A percentile compares a stretch with the other conserved stretches of the same genome.
Conservation (phyloP, 306 rosid genomes). For the Malus fusca region DNA sequence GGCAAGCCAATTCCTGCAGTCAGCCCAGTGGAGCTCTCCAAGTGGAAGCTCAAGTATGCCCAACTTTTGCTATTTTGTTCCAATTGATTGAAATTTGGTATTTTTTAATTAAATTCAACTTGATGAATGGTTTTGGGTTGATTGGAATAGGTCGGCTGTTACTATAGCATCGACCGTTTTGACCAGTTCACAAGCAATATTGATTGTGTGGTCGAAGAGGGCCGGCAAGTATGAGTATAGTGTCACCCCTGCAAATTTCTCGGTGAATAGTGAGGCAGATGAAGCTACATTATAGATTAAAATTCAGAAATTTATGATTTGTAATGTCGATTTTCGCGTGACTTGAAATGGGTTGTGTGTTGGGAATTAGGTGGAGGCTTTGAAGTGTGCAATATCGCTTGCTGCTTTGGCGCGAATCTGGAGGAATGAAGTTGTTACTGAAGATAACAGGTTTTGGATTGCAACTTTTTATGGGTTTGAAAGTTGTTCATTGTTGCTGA, state of each 20-base stretch:
- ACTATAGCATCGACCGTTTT: conserved; percentile 77
- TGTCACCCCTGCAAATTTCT: conserved; percentile 88
- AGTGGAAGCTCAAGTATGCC: conserved; percentile 55
- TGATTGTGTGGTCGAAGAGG: conserved; percentile 92
- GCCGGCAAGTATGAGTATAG: conserved; percentile 95
- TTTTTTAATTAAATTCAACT: neutral
- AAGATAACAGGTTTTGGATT: conserved; percentile 60
- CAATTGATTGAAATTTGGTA: neutral
- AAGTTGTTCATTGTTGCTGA: neutral
- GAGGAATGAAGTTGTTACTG: conserved; percentile 74
- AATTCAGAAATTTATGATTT: neutral
- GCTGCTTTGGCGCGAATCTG: conserved; percentile 57
- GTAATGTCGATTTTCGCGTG: neutral
- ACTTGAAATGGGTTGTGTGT: conserved; percentile 3
- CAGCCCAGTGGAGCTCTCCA: conserved; percentile 8
- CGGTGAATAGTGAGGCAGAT: conserved; percentile 34
- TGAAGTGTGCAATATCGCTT: conserved; percentile 85
- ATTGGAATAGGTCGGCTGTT: conserved; percentile 54
- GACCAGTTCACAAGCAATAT: conserved; percentile 90
- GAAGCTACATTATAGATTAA: neutral
- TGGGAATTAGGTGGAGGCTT: conserved; percentile 64
- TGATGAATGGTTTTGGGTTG: neutral
- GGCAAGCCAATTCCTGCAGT: conserved; percentile 23
- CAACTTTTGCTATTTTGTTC: neutral
- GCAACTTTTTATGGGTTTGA: neutral